Percentiles rank a stretch among this genome's conserved stretches.
These are phyloP conservation scores for Pythium oligandrum DNA, from an alignment of 352 stramenopile genomes.

Conservation along the genomic window DNA sequence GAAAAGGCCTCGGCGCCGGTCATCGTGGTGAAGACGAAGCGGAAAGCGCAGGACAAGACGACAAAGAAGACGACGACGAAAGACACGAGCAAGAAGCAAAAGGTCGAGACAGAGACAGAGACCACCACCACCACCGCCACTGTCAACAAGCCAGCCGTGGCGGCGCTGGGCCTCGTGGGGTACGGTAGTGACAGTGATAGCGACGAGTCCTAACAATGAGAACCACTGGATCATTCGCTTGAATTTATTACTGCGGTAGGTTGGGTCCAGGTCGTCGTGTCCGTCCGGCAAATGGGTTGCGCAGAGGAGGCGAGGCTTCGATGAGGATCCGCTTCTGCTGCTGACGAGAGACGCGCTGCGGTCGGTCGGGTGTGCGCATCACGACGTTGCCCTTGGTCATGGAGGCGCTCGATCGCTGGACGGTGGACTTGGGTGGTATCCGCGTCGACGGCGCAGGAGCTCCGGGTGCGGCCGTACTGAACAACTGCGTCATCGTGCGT, in stretches of 20 bases:
- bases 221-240: too few species aligned
- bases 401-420: too few species aligned
- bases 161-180: slow-evolving; percentile 42
- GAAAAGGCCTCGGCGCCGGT: slow-evolving; percentile 26
- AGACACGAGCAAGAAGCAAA: slow-evolving; percentile 12
- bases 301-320: slow-evolving; percentile 71
- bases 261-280: slow-evolving; percentile 15
- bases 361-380: slow-evolving; percentile 76
- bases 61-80: slow-evolving; percentile 11
- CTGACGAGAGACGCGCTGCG: slow-evolving; percentile 40
- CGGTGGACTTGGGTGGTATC: too few species aligned
- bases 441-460: not conserved
- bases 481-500: not conserved
- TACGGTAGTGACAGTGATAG: slow-evolving; percentile 74
- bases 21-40: slow-evolving; percentile 53
- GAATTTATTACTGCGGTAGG: slow-evolving; percentile 20
- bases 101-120: slow-evolving; percentile 8
- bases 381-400: slow-evolving; percentile 25
- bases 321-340: slow-evolving; percentile 46
- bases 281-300: slow-evolving; percentile 28
- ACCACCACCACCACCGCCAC: not conserved
- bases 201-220: not conserved
- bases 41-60: slow-evolving; percentile 29
- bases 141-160: not conserved
- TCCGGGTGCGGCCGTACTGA: not conserved